Evolutionary conservation across 768 basidiomycete species (phyloP).

Genomic region (Boletus subparvulus): DNA sequence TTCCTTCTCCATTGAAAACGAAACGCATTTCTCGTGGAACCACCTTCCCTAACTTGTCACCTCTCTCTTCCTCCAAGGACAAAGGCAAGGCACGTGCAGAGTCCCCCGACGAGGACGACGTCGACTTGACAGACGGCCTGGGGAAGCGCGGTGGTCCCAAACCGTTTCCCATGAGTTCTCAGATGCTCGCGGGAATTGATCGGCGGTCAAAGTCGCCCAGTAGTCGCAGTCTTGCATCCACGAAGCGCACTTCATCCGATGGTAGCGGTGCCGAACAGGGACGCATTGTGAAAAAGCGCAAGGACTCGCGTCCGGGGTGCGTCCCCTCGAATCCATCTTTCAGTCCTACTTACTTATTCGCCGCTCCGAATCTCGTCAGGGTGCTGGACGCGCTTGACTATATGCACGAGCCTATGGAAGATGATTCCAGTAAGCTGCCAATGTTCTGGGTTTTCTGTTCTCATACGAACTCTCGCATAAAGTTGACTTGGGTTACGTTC

Average conservation of each 20-base stretch:
- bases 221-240: slow-evolving; percentile 5
- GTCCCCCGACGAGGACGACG: neutral
- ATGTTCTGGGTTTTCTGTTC: neutral
- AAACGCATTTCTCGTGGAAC: slow-evolving; percentile 7
- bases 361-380: slow-evolving; percentile 8
- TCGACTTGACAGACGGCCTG: neutral
- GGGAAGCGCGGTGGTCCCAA: slow-evolving; percentile 5
- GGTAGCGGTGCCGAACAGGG: slow-evolving; percentile 31
- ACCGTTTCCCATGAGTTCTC: slow-evolving; percentile 53
- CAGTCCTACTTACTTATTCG: slow-evolving; percentile 9
- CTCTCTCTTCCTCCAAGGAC: slow-evolving; percentile 14
- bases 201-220: slow-evolving; percentile 27
- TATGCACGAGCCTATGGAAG: slow-evolving; percentile 29
- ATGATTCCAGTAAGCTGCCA: slow-evolving; percentile 42
- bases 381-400: slow-evolving; percentile 8
- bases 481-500: slow-evolving; percentile 52
- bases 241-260: slow-evolving; percentile 36
- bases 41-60: slow-evolving; percentile 27
- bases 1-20: slow-evolving; percentile 22
- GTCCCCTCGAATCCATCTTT: neutral
- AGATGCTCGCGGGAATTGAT: slow-evolving; percentile 40
- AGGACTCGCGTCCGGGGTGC: slow-evolving; percentile 24
- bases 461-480: slow-evolving; percentile 1
- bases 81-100: slow-evolving; percentile 21
- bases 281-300: slow-evolving; percentile 34